These are phyloP conservation scores for Cornus suecica DNA, from an alignment of 148 eudicot species.

Conservation along the genomic window DNA sequence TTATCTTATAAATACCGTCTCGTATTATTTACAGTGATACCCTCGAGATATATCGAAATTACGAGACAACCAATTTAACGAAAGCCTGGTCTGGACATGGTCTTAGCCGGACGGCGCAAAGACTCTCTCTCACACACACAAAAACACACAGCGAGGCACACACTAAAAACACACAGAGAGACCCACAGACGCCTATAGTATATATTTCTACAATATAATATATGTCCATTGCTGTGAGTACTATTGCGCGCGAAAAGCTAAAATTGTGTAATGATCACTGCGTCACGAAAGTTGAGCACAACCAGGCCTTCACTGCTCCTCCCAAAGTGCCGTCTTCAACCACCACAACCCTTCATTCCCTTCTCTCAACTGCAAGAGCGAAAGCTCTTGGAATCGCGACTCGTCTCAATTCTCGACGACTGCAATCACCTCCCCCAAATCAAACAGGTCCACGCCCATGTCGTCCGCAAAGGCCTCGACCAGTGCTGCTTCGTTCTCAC, in stretches of 20 bases:
- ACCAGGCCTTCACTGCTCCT: neutral
- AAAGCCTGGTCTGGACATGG: neutral
- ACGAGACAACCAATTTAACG: neutral
- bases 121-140: neutral
- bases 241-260: neutral
- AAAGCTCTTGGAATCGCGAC: constrained; percentile 26
- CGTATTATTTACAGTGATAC: neutral
- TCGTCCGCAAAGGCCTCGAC: constrained; percentile 31
- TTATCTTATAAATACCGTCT: neutral
- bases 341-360: neutral
- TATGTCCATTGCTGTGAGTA: neutral
- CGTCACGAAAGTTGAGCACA: neutral
- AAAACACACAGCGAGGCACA: too few species aligned
- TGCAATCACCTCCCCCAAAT: constrained; percentile 25
- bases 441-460: constrained; percentile 40
- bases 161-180: too few species aligned
- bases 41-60: neutral
- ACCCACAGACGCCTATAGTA: too few species aligned
- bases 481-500: constrained; percentile 40
- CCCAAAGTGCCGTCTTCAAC: neutral
- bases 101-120: neutral
- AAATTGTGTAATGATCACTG: constrained; percentile 6
- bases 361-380: constrained; percentile 8
- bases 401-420: constrained; percentile 27
- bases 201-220: neutral